Conservation (phyloP, 2,329 filamentous ascomycete species). For the Cercospora sesami region DNA sequence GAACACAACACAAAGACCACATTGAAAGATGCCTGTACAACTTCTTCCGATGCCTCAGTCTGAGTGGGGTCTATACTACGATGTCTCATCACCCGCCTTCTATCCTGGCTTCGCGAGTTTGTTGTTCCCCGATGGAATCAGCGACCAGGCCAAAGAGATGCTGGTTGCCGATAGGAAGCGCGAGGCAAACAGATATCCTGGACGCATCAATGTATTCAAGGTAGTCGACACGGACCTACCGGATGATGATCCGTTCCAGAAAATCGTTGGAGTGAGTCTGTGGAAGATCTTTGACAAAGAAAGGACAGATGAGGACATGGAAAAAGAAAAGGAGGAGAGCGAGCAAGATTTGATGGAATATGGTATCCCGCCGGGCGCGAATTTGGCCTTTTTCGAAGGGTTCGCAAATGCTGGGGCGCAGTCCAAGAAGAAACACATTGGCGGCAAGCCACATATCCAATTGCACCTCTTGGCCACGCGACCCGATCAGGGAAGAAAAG, state of each 20-base stretch:
- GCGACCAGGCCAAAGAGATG: constrained; percentile 20
- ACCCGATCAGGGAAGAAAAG: constrained; percentile 44
- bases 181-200: constrained; percentile 23
- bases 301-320: constrained; percentile 33
- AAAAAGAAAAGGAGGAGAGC: constrained; percentile 28
- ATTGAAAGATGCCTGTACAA: constrained; percentile 23
- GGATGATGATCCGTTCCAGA: constrained; percentile 22
- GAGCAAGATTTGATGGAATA: constrained; percentile 25
- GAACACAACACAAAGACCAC: too few species aligned
- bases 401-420: constrained; percentile 26
- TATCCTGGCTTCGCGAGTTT: constrained; percentile 32
- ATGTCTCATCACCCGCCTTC: constrained; percentile 33
- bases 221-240: constrained; percentile 35
- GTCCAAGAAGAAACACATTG: constrained; percentile 31
- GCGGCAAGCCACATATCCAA: constrained; percentile 26
- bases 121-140: constrained; percentile 36
- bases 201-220: constrained; percentile 29
- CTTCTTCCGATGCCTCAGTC: constrained; percentile 31
- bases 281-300: constrained; percentile 36
- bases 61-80: constrained; percentile 31
- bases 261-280: constrained; percentile 35
- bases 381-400: constrained; percentile 24
- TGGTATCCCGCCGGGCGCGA: constrained; percentile 24
- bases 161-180: constrained; percentile 15
- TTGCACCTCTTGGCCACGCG: constrained; percentile 40